These are phyloP conservation scores for Pyricularia pennisetigena DNA, from an alignment of 2,329 filamentous ascomycete species.

Conservation along the genomic window DNA sequence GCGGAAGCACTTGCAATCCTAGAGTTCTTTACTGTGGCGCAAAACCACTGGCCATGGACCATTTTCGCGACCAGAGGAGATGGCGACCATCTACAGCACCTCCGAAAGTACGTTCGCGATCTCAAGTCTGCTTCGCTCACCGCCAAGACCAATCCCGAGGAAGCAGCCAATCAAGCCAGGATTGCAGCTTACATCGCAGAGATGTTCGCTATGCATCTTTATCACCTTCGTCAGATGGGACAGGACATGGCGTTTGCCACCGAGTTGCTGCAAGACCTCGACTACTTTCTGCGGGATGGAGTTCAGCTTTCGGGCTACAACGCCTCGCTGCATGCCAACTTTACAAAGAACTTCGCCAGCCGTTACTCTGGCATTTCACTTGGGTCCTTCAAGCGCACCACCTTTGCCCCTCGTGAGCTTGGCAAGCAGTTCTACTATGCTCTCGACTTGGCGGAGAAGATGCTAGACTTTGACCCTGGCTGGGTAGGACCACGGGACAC, in stretches of 20 bases:
- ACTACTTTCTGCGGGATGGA: slow-evolving; percentile 71
- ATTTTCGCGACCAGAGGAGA: slow-evolving; percentile 72
- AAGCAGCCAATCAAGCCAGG: slow-evolving; percentile 52
- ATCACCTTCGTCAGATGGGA: slow-evolving; percentile 70
- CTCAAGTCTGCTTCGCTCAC: slow-evolving; percentile 42
- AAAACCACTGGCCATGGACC: slow-evolving; percentile 94
- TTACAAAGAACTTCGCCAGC: slow-evolving; percentile 73
- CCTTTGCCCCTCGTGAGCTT: slow-evolving; percentile 53
- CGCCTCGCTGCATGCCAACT: slow-evolving; percentile 72
- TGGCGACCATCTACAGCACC: slow-evolving; percentile 58
- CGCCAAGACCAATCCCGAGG: slow-evolving; percentile 43
- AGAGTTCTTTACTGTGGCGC: slow-evolving; percentile 77
- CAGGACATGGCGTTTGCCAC: slow-evolving; percentile 56
- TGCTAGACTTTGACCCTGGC: slow-evolving; percentile 66
- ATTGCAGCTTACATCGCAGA: slow-evolving; percentile 79
- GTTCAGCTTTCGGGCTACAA: slow-evolving; percentile 79
- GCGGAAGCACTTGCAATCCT: slow-evolving; percentile 64
- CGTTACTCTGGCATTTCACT: slow-evolving; percentile 67
- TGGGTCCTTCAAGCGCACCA: slow-evolving; percentile 71
- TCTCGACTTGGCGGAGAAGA: slow-evolving; percentile 59
- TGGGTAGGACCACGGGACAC: slow-evolving; percentile 63
- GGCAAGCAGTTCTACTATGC: slow-evolving; percentile 81
- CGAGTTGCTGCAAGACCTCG: slow-evolving; percentile 62
- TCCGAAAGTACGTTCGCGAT: slow-evolving; percentile 59
- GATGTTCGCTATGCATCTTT: slow-evolving; percentile 83